Percentiles rank a stretch among this genome's conserved stretches.
These are phyloP conservation scores for Myxozyma vanderwaltii DNA, from an alignment of 805 yeast species.

Conservation along the genomic window DNA sequence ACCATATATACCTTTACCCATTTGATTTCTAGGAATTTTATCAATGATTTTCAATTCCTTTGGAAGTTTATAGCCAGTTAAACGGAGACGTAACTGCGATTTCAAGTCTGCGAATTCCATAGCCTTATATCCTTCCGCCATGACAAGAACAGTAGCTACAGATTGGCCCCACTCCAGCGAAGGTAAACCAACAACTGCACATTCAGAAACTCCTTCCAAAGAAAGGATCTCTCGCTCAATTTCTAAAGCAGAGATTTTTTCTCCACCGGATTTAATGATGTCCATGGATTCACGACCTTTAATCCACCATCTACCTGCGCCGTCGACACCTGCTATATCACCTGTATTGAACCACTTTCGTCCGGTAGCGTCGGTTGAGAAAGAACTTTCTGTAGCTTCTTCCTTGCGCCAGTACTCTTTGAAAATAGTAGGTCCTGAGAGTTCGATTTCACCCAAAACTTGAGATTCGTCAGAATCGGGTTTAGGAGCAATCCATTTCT, in stretches of 20 bases:
- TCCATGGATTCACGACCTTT: constrained; percentile 45
- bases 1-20: constrained; percentile 44
- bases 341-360: constrained; percentile 59
- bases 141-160: constrained; percentile 39
- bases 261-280: constrained; percentile 44
- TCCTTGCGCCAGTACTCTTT: constrained; percentile 52
- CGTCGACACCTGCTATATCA: constrained; percentile 54
- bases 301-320: constrained; percentile 52
- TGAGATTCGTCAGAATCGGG: constrained; percentile 27
- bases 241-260: constrained; percentile 42
- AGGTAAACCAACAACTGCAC: constrained; percentile 42
- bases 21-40: constrained; percentile 42
- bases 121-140: constrained; percentile 28
- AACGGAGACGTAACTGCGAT: constrained; percentile 33
- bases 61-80: constrained; percentile 42
- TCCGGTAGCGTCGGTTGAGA: constrained; percentile 45
- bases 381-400: constrained; percentile 51
- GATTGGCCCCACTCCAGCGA: constrained; percentile 43
- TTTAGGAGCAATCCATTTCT: constrained; percentile 25
- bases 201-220: constrained; percentile 38
- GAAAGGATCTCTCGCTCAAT: constrained; percentile 43
- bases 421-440: constrained; percentile 60
- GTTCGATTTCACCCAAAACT: constrained; percentile 52
- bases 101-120: constrained; percentile 35
- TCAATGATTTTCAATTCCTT: constrained; percentile 39